Base-by-base conservation (phyloP, 1,284 basidiomycete species). In the Gomphus sp. region DNA sequence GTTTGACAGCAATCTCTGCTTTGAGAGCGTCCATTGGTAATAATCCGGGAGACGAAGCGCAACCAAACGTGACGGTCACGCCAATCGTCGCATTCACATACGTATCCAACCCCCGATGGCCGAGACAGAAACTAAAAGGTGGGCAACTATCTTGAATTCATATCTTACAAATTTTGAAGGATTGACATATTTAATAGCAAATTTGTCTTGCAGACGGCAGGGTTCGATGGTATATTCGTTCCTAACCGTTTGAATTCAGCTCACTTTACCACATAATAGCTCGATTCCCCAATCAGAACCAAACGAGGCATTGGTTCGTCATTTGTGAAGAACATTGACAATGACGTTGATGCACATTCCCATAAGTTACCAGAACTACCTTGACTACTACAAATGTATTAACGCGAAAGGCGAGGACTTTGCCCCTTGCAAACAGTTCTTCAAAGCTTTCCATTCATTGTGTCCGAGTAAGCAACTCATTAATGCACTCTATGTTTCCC, bases 401-500 rank as follows among this genome's bases (percentile, higher is more conserved):
- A 79, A 91, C 69, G 94, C 93, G 67, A 98, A 98, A 80, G 97
- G 97, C 65, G 96, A 99, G 69, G 97, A 99, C 62, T 98, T 88
- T 72, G 85, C 88, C 25, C 94, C 97, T 9, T 99, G 97, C 89
- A 94, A 96, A 79, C 94, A 98, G 78, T 99, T 99, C 87, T 93
- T 90, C 80, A 85, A 87, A 71, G 91, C 93, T 41, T 99, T 93
- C 82, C 83, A 93, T 80, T 94, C 95, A 56, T 85, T 99, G 64
- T 99, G 97, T 80, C 97, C 97, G 64, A 98, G 94, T 97, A 69
- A 73, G 93, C 87, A 37, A 47, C 55, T 45, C 44, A 36, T 56
- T 58, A 52, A 56, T 51, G 56, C 47, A 48, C 60, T n/a, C 34
- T 60, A 14, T 53, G 18, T n/a, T n/a, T 4, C 18, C 56, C 37